Conservation (phyloP, 2,329 filamentous ascomycete genomes). For the Coniochaeta ligniaria region DNA sequence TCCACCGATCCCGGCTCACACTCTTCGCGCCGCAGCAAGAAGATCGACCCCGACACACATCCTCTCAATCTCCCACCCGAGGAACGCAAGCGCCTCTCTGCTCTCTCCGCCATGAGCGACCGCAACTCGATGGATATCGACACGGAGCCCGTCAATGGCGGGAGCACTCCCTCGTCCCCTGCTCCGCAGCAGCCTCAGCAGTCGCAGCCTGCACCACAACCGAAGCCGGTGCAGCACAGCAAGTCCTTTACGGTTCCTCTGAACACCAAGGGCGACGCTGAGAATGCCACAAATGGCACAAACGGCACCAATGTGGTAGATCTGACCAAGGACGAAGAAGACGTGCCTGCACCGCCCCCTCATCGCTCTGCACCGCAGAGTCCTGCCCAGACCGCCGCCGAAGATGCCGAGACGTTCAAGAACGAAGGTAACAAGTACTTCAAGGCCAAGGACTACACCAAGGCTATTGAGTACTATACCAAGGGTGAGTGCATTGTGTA, state of each 20-base stretch:
- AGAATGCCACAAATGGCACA: slow-evolving; percentile 8
- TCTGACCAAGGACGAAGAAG: slow-evolving; percentile 30
- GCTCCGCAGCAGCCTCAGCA: slow-evolving; percentile 37
- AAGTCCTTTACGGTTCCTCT: slow-evolving; percentile 46
- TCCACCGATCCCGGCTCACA: slow-evolving; percentile 39
- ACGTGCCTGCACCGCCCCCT: slow-evolving; percentile 62
- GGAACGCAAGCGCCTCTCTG: slow-evolving; percentile 71
- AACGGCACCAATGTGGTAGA: slow-evolving; percentile 29
- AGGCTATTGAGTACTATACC: slow-evolving; percentile 87
- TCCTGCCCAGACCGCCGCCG: slow-evolving; percentile 45
- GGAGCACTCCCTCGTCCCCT: slow-evolving; percentile 42
- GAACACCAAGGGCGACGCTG: background rate
- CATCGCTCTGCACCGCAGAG: slow-evolving; percentile 60
- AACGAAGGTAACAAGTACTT: slow-evolving; percentile 92
- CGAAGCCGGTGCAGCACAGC: slow-evolving; percentile 15
- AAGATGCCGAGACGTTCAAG: slow-evolving; percentile 90
- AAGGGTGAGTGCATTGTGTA: slow-evolving; percentile 58
- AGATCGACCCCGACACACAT: slow-evolving; percentile 65
- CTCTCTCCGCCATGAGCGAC: slow-evolving; percentile 55
- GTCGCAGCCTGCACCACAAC: slow-evolving; percentile 24
- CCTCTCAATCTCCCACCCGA: slow-evolving; percentile 87
- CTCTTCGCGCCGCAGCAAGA: slow-evolving; percentile 37
- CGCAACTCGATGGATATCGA: slow-evolving; percentile 73
- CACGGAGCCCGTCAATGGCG: slow-evolving; percentile 46
- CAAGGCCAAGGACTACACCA: slow-evolving; percentile 84